These are phyloP conservation scores for Volvox reticuliferus DNA, from an alignment of 139 green algal species.

Conservation along the genomic window DNA sequence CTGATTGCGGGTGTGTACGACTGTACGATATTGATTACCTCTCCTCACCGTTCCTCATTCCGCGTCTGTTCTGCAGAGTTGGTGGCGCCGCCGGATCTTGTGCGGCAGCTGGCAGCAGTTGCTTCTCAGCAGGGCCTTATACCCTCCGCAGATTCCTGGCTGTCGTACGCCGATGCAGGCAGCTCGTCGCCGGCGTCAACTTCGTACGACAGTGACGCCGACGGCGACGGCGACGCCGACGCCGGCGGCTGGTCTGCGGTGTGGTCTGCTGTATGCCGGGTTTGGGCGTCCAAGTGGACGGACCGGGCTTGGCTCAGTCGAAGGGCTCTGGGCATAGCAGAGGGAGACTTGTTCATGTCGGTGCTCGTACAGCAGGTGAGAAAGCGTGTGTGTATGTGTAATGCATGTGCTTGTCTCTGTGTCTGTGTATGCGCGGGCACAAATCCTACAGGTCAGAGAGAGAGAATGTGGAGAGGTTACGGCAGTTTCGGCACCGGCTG, in stretches of 20 bases:
- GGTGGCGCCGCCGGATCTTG: slow-evolving; percentile 58
- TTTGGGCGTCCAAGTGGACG: slow-evolving; percentile 93
- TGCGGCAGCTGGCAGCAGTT: slow-evolving; percentile 53
- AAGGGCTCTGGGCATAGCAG: slow-evolving; percentile 70
- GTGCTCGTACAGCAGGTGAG: slow-evolving; percentile 83
- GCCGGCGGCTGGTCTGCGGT: slow-evolving; percentile 46
- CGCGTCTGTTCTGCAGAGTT: slow-evolving; percentile 48
- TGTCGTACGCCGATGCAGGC: neutral
- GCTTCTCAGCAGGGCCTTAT: slow-evolving; percentile 60
- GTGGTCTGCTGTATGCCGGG: slow-evolving; percentile 83
- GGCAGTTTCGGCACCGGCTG: no score
- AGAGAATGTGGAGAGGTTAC: no score
- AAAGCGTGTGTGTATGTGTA: neutral
- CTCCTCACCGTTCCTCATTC: neutral
- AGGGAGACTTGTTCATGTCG: slow-evolving; percentile 86
- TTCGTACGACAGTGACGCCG: slow-evolving; percentile 2
- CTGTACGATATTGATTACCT: neutral
- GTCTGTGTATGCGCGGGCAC: neutral
- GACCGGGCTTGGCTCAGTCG: slow-evolving; percentile 84
- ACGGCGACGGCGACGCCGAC: neutral
- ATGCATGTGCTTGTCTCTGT: neutral
- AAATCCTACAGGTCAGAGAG: no score
- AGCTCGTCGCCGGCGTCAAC: neutral
- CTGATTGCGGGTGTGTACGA: neutral
- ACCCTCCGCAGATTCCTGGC: slow-evolving; percentile 23